phyloP scores from a whole-genome alignment of 2,329 filamentous ascomycete species.

The Huntiella abstrusa region DNA sequence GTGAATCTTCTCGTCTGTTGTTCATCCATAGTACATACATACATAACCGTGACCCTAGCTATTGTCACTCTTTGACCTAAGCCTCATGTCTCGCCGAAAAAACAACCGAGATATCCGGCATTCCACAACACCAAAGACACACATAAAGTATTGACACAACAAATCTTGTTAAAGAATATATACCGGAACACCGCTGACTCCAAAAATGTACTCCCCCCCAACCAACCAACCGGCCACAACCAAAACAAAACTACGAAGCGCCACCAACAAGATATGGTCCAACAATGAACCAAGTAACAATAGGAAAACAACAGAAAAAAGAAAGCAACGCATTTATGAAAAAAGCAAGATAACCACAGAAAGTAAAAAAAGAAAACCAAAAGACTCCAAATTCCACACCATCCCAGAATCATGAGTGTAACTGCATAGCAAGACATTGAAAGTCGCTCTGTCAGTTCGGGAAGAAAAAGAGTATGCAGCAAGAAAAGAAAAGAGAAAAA shows the following conservation, averaged over 20 bases:
- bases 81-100: too few species aligned
- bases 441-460: constrained; percentile 12
- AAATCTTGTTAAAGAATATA: neutral
- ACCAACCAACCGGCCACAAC: constrained; percentile 1
- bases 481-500: constrained; percentile 12
- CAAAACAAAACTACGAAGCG: too few species aligned
- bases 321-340: constrained; percentile 5
- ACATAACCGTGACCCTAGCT: neutral
- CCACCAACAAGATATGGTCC: constrained; percentile 3
- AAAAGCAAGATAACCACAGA: constrained; percentile 1
- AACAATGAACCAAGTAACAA: neutral
- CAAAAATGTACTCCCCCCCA: neutral
- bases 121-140: too few species aligned
- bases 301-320: constrained; percentile 12
- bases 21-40: neutral
- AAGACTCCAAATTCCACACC: constrained; percentile 10
- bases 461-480: constrained; percentile 12
- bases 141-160: too few species aligned
- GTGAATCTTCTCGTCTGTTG: neutral
- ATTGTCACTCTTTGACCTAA: too few species aligned
- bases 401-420: constrained; percentile 11
- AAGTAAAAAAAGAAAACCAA: constrained; percentile 9
- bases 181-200: neutral
- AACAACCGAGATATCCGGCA: too few species aligned
- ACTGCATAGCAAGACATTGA: neutral